Conservation (phyloP, 495 filamentous ascomycete genomes). For the Neurospora sp. region DNA sequence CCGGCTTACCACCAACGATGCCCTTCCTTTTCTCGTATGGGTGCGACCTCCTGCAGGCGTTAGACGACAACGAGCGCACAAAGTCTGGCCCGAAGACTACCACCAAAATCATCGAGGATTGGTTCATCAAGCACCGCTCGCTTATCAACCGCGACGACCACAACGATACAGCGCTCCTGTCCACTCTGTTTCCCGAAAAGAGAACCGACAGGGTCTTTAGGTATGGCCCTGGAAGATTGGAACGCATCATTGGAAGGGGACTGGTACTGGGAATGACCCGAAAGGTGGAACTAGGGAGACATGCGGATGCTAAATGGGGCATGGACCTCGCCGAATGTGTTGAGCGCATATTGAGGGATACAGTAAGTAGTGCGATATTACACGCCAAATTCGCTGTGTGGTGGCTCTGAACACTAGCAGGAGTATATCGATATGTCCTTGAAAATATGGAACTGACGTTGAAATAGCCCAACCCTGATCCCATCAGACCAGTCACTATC, state of each 20-base stretch:
- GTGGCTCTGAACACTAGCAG: neutral
- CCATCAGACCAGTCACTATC: conserved; percentile 44
- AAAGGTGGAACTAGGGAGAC: conserved; percentile 50
- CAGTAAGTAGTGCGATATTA: conserved; percentile 34
- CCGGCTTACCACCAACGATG: conserved; percentile 29
- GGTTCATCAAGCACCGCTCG: conserved; percentile 49
- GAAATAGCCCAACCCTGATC: conserved; percentile 28
- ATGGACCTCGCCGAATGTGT: conserved; percentile 63
- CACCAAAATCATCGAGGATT: conserved; percentile 34
- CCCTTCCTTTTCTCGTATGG: conserved; percentile 50
- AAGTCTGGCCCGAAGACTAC: conserved; percentile 1
- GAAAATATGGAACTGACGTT: conserved; percentile 1
- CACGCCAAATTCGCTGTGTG: conserved; percentile 3
- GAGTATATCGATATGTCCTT: neutral
- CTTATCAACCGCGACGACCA: conserved; percentile 41
- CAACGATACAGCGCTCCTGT: conserved; percentile 52
- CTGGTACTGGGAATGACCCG: conserved; percentile 50
- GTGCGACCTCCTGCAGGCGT: conserved; percentile 49
- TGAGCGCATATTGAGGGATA: conserved; percentile 51
- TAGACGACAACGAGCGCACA: conserved; percentile 26
- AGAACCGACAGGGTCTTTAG: conserved; percentile 66
- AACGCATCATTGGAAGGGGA: conserved; percentile 52
- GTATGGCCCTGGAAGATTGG: conserved; percentile 48
- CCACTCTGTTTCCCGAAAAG: conserved; percentile 63
- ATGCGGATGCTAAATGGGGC: conserved; percentile 40